Conservation (phyloP, 805 yeast species). For the Kluyveromyces wickerhamii region DNA sequence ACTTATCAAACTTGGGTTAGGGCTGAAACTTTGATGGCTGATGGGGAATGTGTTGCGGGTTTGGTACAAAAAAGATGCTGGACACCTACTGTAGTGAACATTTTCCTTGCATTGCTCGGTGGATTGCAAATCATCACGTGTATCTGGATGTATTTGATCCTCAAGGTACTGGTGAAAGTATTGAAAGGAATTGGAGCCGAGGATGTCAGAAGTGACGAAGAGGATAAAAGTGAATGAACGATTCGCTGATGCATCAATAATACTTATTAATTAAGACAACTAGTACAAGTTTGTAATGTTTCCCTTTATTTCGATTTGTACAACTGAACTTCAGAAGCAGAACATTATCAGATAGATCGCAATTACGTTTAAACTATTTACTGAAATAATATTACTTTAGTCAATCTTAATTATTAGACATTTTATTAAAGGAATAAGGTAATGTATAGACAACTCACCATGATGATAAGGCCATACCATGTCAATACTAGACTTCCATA, state of each 20-base stretch:
- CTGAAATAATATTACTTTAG: too few species aligned
- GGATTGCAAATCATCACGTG: slow-evolving; percentile 58
- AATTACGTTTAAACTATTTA: too few species aligned
- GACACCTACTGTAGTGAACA: slow-evolving; percentile 35
- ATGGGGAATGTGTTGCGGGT: slow-evolving; percentile 35
- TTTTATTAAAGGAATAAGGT: slow-evolving; percentile 17
- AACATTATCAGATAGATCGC: too few species aligned
- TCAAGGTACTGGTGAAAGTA: slow-evolving; percentile 62
- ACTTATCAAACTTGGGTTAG: slow-evolving; percentile 49
- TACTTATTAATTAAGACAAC: too few species aligned
- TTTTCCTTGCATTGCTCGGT: slow-evolving; percentile 48
- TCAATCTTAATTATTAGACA: too few species aligned
- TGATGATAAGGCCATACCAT: slow-evolving; percentile 63
- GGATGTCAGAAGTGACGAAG: slow-evolving; percentile 79
- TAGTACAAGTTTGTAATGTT: too few species aligned
- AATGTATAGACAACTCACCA: slow-evolving; percentile 53
- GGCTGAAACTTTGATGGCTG: slow-evolving; percentile 38
- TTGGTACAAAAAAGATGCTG: slow-evolving; percentile 40
- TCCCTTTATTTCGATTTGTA: too few species aligned
- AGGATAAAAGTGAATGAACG: slow-evolving; percentile 34
- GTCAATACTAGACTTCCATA: slow-evolving; percentile 47
- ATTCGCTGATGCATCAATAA: not conserved
- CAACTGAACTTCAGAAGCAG: too few species aligned
- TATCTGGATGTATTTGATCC: slow-evolving; percentile 70
- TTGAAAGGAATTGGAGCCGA: slow-evolving; percentile 62